Percentiles rank a stretch among this genome's conserved stretches.
Evolutionary conservation across 257 asterid species (phyloP).

Genomic region (Fraxinus pennsylvanica): DNA sequence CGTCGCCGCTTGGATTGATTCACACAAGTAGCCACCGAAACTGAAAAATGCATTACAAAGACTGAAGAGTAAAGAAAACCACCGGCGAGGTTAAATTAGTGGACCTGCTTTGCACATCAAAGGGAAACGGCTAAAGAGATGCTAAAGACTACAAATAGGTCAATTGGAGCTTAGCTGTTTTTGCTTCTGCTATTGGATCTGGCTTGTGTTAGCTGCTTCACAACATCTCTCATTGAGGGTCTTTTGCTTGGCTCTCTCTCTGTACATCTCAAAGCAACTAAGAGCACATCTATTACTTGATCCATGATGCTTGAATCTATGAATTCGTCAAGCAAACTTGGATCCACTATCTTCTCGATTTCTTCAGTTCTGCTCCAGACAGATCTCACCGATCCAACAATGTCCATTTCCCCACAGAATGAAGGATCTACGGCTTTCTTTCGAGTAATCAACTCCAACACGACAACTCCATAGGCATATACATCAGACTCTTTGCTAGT

Average conservation of each 20-base stretch:
- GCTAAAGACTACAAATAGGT: neutral
- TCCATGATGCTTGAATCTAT: conserved; percentile 51
- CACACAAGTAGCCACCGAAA: no score
- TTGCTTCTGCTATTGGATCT: conserved; percentile 42
- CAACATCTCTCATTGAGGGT: conserved; percentile 79
- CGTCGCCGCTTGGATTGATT: no score
- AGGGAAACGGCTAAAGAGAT: neutral
- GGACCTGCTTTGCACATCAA: no score
- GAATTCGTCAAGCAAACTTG: conserved; percentile 50
- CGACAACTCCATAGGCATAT: conserved; percentile 72
- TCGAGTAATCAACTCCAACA: conserved; percentile 68
- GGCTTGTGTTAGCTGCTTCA: conserved; percentile 47
- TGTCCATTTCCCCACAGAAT: conserved; percentile 43
- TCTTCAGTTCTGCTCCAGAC: conserved; percentile 46
- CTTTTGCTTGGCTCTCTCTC: conserved; percentile 54
- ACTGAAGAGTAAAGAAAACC: no score
- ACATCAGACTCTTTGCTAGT: conserved; percentile 71
- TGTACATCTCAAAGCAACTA: conserved; percentile 68
- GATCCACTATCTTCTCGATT: conserved; percentile 50
- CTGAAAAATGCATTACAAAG: no score
- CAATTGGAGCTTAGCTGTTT: conserved; percentile 13
- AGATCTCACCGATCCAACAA: conserved; percentile 54
- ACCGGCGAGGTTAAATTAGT: no score
- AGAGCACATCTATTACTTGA: conserved; percentile 49
- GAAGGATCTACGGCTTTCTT: conserved; percentile 57